phyloP scores from a whole-genome alignment of 352 stramenopile species.

The Phytophthora macrochlamydospora region DNA sequence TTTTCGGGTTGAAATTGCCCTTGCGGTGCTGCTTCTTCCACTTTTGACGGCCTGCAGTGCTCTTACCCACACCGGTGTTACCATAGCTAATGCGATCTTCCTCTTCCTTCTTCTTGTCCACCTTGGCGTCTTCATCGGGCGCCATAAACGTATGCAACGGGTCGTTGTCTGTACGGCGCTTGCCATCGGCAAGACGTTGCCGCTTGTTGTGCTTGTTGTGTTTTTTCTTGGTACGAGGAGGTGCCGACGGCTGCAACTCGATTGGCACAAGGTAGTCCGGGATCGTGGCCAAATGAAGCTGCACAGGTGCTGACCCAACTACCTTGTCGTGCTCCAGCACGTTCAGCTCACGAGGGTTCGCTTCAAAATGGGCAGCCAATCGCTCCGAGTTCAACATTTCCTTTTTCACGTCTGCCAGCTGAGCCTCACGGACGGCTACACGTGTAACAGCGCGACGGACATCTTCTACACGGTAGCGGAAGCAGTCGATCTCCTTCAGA shows the following conservation, averaged over 20 bases:
- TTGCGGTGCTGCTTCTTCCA: slow-evolving; percentile 92
- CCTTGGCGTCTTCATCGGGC: slow-evolving; percentile 50
- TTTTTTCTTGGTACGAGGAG: slow-evolving; percentile 69
- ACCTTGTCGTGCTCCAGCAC: slow-evolving; percentile 97
- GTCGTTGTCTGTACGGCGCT: slow-evolving; percentile 95
- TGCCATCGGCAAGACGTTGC: slow-evolving; percentile 62
- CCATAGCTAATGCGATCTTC: slow-evolving; percentile 91
- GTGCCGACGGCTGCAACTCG: slow-evolving; percentile 90
- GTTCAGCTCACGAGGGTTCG: slow-evolving; percentile 95
- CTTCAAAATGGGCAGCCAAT: slow-evolving; percentile 96
- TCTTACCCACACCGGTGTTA: slow-evolving; percentile 92
- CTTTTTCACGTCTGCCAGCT: slow-evolving; percentile 96
- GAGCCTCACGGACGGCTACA: slow-evolving; percentile 94
- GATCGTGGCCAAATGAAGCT: slow-evolving; percentile 95
- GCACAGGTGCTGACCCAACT: slow-evolving; percentile 93
- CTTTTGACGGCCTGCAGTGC: slow-evolving; percentile 92
- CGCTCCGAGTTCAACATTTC: slow-evolving; percentile 99
- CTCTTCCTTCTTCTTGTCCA: slow-evolving; percentile 59
- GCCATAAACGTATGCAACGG: slow-evolving; percentile 95
- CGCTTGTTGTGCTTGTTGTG: slow-evolving; percentile 80
- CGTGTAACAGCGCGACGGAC: slow-evolving; percentile 95
- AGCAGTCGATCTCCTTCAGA: slow-evolving; percentile 97
- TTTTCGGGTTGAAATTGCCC: slow-evolving; percentile 94
- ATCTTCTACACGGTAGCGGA: slow-evolving; percentile 97
- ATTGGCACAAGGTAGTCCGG: slow-evolving; percentile 98